These are phyloP conservation scores for Boletus subparvulus DNA, from an alignment of 768 basidiomycete species.

Conservation along the genomic window DNA sequence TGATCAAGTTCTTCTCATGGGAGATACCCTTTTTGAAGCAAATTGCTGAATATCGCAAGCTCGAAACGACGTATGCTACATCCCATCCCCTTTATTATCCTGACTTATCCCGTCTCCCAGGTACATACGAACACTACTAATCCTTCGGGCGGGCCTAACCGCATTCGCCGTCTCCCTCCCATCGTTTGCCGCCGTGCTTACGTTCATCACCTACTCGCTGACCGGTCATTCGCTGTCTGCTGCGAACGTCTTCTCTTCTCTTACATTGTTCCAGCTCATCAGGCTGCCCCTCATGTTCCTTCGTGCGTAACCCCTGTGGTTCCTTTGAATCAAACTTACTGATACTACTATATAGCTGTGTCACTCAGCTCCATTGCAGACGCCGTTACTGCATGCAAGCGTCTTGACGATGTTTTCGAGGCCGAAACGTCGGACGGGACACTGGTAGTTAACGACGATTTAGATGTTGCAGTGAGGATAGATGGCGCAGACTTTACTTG, in stretches of 20 bases:
- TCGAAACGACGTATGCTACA: conserved; percentile 59
- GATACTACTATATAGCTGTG: conserved; percentile 43
- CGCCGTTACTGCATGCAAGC: conserved; percentile 73
- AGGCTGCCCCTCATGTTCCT: conserved; percentile 79
- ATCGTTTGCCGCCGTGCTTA: conserved; percentile 71
- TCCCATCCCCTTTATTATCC: conserved; percentile 4
- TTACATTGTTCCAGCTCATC: conserved; percentile 83
- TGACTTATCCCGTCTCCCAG: conserved; percentile 29
- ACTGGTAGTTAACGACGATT: conserved; percentile 49
- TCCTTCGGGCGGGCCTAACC: conserved; percentile 65
- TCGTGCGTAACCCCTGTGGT: conserved; percentile 32
- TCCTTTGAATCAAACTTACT: conserved; percentile 1
- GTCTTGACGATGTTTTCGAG: conserved; percentile 78
- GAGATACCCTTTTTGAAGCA: conserved; percentile 77
- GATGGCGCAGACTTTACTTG: conserved; percentile 77
- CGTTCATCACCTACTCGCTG: conserved; percentile 74
- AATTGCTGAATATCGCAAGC: conserved; percentile 64
- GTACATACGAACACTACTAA: conserved; percentile 63
- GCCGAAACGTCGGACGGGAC: conserved; percentile 72
- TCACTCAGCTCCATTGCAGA: conserved; percentile 81
- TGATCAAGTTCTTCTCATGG: conserved; percentile 94
- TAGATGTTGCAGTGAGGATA: conserved; percentile 67
- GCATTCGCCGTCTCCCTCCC: conserved; percentile 74
- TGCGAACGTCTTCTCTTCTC: conserved; percentile 76
- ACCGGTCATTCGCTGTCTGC: conserved; percentile 69